These are phyloP conservation scores for Exserohilum turcica DNA, from an alignment of 2,329 filamentous ascomycete genomes.

Conservation along the genomic window DNA sequence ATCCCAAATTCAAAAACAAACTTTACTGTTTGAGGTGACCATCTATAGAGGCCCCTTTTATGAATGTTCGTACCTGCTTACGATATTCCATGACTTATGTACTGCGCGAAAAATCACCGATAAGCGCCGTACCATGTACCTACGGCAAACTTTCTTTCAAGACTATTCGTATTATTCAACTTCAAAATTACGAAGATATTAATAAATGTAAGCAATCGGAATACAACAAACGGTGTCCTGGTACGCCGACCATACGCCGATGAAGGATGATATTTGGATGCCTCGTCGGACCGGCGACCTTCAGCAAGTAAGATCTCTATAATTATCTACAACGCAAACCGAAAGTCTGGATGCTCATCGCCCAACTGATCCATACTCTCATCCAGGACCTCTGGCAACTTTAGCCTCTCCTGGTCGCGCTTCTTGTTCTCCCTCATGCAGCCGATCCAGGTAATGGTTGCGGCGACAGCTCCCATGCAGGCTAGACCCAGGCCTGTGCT, in stretches of 20 bases:
- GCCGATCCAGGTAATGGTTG: slow-evolving; percentile 50
- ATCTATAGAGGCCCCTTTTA: no score
- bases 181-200: no score
- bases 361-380: slow-evolving; percentile 24
- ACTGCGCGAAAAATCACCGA: not conserved
- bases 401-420: slow-evolving; percentile 50
- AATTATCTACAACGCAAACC: slow-evolving; percentile 40
- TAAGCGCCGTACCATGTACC: not conserved
- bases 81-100: no score
- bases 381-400: slow-evolving; percentile 35
- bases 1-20: no score
- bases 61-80: no score
- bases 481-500: slow-evolving; percentile 36
- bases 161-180: no score
- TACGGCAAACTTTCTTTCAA: no score
- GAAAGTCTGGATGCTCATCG: slow-evolving; percentile 59
- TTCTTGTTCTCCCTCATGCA: slow-evolving; percentile 55
- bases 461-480: slow-evolving; percentile 44
- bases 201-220: no score
- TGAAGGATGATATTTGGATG: not conserved
- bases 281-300: not conserved
- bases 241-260: no score
- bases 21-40: no score
- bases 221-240: no score
- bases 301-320: no score